Evolutionary conservation across 805 yeast genomes (phyloP).

Genomic region (Wickerhamiella galacta): DNA sequence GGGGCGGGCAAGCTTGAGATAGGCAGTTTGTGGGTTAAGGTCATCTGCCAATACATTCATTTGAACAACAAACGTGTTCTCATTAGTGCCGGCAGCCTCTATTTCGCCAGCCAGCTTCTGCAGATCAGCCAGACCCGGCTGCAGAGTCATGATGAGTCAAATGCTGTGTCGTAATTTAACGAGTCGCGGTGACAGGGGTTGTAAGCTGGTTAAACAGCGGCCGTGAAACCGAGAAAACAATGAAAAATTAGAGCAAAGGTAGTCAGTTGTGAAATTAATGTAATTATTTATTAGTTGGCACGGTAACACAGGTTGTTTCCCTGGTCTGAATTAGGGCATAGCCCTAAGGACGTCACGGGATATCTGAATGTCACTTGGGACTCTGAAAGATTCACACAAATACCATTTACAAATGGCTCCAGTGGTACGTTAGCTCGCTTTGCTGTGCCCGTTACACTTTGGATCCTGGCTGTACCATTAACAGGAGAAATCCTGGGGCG

Average conservation of each 20-base stretch:
- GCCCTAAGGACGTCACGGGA: too few species aligned
- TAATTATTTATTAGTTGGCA: too few species aligned
- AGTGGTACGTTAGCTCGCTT: slow-evolving; percentile 55
- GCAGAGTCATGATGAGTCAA: slow-evolving; percentile 20
- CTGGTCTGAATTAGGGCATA: too few species aligned
- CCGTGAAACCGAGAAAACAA: too few species aligned
- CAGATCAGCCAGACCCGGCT: slow-evolving; percentile 36
- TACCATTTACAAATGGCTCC: slow-evolving; percentile 55
- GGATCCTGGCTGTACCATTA: not conserved
- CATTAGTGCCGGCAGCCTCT: slow-evolving; percentile 18
- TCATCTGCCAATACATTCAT: slow-evolving; percentile 58
- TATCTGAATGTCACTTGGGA: too few species aligned
- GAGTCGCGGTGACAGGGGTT: too few species aligned
- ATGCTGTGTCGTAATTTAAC: too few species aligned
- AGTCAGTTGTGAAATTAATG: too few species aligned
- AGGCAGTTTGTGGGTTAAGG: slow-evolving; percentile 80
- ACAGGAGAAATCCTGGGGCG: slow-evolving; percentile 1
- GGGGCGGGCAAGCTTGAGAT: slow-evolving; percentile 63
- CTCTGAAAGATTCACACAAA: too few species aligned
- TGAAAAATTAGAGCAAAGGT: too few species aligned
- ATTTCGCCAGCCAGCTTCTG: slow-evolving; percentile 22
- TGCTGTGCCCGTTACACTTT: slow-evolving; percentile 21
- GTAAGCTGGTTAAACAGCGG: too few species aligned
- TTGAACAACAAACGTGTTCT: slow-evolving; percentile 71
- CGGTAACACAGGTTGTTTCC: too few species aligned